Base-by-base conservation (phyloP, 345 rosid genomes). In the Mercurialis annua region DNA sequence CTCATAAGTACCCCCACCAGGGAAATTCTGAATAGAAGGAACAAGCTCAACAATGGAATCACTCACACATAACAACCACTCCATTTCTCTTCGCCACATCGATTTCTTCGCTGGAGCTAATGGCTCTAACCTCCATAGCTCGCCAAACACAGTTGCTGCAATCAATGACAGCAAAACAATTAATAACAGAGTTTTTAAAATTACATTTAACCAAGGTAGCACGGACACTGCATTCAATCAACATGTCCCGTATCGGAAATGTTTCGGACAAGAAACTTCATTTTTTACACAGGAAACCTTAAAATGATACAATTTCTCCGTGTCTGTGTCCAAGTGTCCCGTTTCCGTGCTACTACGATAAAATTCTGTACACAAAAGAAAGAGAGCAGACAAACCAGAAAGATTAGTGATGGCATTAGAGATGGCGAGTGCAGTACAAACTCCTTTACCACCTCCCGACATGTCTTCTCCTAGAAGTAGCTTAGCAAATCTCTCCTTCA, bases 371-470 rank as follows among this genome's bases (percentile, higher is more conserved):
- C 12, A 40, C 8, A 9, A 40, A 2, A 40, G 11, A 40, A 40
- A 8, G 44, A 40, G 11, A 9, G 11, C 44, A 40, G 11, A 51
- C 84, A 71, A 47, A 87, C 98, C 99, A 66, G 98, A 92, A 67
- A 92, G 98, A 78, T 95, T 95, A 29, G 99, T 95, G 73, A 95
- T 92, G 64, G 99, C 98, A 75, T 95, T 95, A 43, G 96, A 95
- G 76, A 95, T 92, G 38, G 99, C 96, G 59, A 95, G 97, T 2
- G 99, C 99, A 29, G 96, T 90, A 70, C 98, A 95, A 46, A 92
- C 99, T 34, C 99, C 98, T 80, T 95, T 92, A 6, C 99, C 98
- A 60, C 98, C 96, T 24, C 98, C 99, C 17, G 99, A 95, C 99
- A 95, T 95, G 76, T 95, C 99, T 59, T 95, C 99, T 55, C 99